Evolutionary conservation across 768 basidiomycete genomes (phyloP), one percentile per base, ranked within the genome.

Genomic region (Harrya chromipes): DNA sequence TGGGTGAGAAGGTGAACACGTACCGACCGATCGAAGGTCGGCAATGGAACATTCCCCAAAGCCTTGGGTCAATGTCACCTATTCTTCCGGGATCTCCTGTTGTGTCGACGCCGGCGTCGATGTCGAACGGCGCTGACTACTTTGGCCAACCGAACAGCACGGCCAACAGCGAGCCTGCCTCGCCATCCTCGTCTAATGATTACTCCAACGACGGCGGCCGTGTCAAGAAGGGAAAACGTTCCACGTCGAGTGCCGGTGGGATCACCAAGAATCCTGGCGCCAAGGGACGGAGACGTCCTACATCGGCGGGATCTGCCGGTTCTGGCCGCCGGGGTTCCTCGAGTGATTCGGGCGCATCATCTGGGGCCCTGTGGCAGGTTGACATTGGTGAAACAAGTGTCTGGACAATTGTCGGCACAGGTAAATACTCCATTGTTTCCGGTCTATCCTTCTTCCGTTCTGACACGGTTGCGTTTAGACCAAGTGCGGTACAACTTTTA

Each of bases 401-500:
- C 20, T 94, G 92, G 92, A 94, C 92, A 4, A 90, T 94, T 57
- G 90, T 93, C 53, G 90, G 92, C 58, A 92, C 89, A 54, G 90
- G 90, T 91, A 67, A 69, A 54, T 29, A 4, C 21, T 40, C 3
- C 54, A 24, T 50, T 33, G 33, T 52, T 40, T 39, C 41, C 33
- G 47, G 43, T 39, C 43, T 20, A 21, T 36, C 31, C 40, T 43
- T 41, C 31, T 46, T 49, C 43, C 23, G 38, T 52, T 45, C 58
- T 65, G 31, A 64, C 55, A 47, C 49, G 51, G 43, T 43, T 50
- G 33, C 40, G 52, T 56, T 40, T 70, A 85, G 91, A 94, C 63
- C 88, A 93, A 80, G 81, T 92, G 46, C 85, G 92, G 53, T 93
- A 94, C 72, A 92, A 94, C 69, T 94, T 94, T 70, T 94, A 91